Base-by-base conservation (phyloP, 768 basidiomycete species). In the Neoboletus brunneissimus region DNA sequence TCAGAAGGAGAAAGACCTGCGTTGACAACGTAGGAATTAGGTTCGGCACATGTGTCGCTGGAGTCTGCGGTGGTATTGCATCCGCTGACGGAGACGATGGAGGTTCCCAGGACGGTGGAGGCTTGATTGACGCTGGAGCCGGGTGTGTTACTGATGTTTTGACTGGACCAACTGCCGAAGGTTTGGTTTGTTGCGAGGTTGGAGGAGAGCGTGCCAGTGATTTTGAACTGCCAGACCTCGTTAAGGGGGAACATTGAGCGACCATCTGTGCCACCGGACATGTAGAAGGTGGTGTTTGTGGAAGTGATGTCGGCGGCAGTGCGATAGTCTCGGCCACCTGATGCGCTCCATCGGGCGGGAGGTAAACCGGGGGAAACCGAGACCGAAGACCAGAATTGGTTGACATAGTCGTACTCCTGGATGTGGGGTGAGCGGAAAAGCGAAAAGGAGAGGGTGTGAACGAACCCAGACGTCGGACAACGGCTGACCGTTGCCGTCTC, bases 381-480 rank as follows among this genome's bases (percentile, higher is more conserved):
- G 34, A 91, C 82, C 63, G 80, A 61, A 0, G 85, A 78, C 91
- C 91, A 93, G 66, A 92, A 92, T 55, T 89, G 76, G 63, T 84
- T 86, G 55, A 68, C 79, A 63, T 85, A 91, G 70, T 90, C 87
- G 64, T 78, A 93, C 72, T 90, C 89, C 89, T 91, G 64, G 25
- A n/a, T 47, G 38, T 43, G 11, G 34, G 6, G 35, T 67, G 41
- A 68, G 57, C 23, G 54, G 25, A 27, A 11, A 31, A 44, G 27
- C 2, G 42, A 46, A 7, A 38, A 13, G 5, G 31, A 32, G 46
- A 22, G 55, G 29, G 56, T 3, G 48, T 50, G 22, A 10, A 69
- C 81, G 62, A 69, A 91, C 91, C 90, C 90, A 92, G 55, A 84
- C 79, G 64, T 92, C 91, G 4, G 79, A 76, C 56, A 91, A 71